Conservation (phyloP, 1,139 yeast genomes). For the Geotrichum klebahnii region DNA sequence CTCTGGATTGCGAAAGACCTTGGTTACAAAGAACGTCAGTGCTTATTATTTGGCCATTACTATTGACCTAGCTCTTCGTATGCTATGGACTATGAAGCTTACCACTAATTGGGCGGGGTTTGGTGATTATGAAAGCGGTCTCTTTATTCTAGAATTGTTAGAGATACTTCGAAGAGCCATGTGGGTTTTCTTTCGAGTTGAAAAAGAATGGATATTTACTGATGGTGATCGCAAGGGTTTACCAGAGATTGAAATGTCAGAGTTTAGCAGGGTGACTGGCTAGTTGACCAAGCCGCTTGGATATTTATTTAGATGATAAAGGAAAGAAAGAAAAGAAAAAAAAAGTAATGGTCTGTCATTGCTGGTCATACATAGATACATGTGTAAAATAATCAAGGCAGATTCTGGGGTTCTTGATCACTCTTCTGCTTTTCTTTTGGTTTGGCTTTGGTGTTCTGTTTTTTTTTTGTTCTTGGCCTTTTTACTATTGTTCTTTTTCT, state of each 20-base stretch:
- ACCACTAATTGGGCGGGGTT: conserved; percentile 35
- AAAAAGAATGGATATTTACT: conserved; percentile 55
- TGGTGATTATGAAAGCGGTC: conserved; percentile 54
- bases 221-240: too few relatives aligned
- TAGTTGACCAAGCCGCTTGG: too few relatives aligned
- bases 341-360: too few relatives aligned
- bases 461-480: conserved; percentile 35
- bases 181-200: conserved; percentile 84
- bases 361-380: too few relatives aligned
- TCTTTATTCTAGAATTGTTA: conserved; percentile 59
- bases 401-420: conserved; percentile 40
- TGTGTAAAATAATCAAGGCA: too few relatives aligned
- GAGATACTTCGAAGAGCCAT: conserved; percentile 81
- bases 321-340: too few relatives aligned
- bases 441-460: conserved; percentile 67
- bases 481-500: conserved; percentile 22
- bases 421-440: conserved; percentile 65
- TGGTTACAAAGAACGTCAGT: conserved; percentile 26
- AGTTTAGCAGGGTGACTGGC: too few relatives aligned
- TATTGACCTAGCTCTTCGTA: conserved; percentile 62
- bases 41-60: conserved; percentile 54
- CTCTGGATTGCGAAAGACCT: conserved; percentile 21
- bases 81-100: conserved; percentile 65
- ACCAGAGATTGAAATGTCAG: too few relatives aligned
- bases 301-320: too few relatives aligned